Evolutionary conservation across 1,284 basidiomycete species (phyloP), one percentile per base, ranked within the genome.

Genomic region (Pholiota adiposa): DNA sequence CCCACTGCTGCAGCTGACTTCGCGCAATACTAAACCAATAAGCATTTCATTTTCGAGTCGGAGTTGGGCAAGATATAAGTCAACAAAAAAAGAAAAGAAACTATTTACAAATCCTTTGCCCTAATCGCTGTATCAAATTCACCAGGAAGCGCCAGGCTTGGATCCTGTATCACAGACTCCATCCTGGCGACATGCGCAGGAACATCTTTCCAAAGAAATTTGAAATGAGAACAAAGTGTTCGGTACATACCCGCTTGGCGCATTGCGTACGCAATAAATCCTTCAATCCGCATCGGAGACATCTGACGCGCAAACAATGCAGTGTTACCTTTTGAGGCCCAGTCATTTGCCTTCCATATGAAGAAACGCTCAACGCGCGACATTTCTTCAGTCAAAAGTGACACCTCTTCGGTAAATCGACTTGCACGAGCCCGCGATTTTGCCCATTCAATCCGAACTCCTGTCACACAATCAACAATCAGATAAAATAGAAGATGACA

Each of bases 341-440:
- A 71, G 51, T 31, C 44, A 4, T 33, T 14, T 4, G 54, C 60
- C 44, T 65, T 38, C 60, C 62, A 64, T 12, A 56, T 44, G 4
- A 67, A 58, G n/a, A 61, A 69, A 4, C 36, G 31, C 0, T 63
- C 31, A 6, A 65, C 41, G 0, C 67, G 62, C 5, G 63, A 40
- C 61, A 68, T 70, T 41, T 72, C 70, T 58, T 72, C 70, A 25
- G 60, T 12, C 3, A 72, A 52, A 1, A 69, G 52, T 11, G 27
- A 19, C 0, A 69, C 65, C 44, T 72, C 69, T 50, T 72, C 70
- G 14, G 27, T 19, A 65, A 69, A 71, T 2, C 66, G 59, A 34
- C 54, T 56, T n/a, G 57, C 58, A 3, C 65, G 51, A 0, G 69
- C 69, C 11, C 57, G 48, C 0, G 57, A 54, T 14, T 62, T 60